phyloP scores from a whole-genome alignment of 306 rosid genomes.

The Trifolium repens region DNA sequence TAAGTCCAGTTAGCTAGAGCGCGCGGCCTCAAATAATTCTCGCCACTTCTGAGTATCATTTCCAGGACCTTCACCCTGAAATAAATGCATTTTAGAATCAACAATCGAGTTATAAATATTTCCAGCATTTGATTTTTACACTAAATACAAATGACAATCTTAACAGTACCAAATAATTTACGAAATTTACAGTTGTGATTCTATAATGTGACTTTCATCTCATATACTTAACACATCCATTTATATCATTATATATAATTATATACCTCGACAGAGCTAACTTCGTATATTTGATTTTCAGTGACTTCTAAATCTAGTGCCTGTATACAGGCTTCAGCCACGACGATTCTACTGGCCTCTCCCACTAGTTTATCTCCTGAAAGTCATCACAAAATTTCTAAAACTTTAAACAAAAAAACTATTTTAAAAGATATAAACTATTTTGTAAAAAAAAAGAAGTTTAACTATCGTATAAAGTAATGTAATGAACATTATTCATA shows the following conservation, averaged over 20 bases:
- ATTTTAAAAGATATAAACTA: neutral
- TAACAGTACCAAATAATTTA: neutral
- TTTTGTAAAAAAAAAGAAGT: too few species aligned
- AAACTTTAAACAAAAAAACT: constrained; percentile 13
- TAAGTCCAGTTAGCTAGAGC: constrained; percentile 34
- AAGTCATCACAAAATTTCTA: constrained; percentile 18
- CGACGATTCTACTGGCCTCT: constrained; percentile 86
- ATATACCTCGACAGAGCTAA: constrained; percentile 79
- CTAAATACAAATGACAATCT: neutral
- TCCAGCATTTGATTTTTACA: constrained; percentile 8
- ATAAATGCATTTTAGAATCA: constrained; percentile 32
- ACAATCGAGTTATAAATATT: constrained; percentile 16
- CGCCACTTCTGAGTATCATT: constrained; percentile 72
- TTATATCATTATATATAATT: neutral
- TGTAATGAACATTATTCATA: neutral
- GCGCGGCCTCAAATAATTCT: constrained; percentile 67
- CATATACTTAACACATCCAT: neutral
- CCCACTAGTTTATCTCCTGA: constrained; percentile 95
- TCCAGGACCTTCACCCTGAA: constrained; percentile 94
- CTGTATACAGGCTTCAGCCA: constrained; percentile 96
- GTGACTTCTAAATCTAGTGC: constrained; percentile 85
- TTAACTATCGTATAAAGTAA: neutral
- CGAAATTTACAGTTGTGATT: constrained; percentile 4
- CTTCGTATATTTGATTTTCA: constrained; percentile 76
- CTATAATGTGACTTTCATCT: neutral